Evolutionary conservation across 2,329 filamentous ascomycete genomes (phyloP), one percentile per base, ranked within the genome.

Genomic region (Cercospora janseana): DNA sequence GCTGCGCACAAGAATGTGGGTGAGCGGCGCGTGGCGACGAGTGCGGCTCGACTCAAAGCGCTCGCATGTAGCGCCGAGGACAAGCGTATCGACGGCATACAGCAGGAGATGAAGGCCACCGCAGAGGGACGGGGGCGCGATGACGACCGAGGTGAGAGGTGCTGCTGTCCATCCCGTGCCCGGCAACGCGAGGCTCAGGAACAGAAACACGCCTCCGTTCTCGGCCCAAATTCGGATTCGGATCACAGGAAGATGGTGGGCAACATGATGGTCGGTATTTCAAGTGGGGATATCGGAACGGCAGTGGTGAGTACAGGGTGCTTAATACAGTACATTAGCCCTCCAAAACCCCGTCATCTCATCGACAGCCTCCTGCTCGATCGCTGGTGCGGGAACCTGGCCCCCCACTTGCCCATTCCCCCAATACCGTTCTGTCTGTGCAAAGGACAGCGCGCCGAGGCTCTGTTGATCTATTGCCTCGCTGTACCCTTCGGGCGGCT

Each of bases 251-350:
- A 34, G 16, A 13, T 10, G 7, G 31, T 6, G 34, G 34, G 7
- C 34, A 43, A 15, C 40, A 8, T n/a, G n/a, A n/a, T n/a, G n/a
- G 26, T 44, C n/a, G 16, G n/a, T 16, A 27, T 6, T 15, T 13
- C 26, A 5, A 35, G n/a, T 41, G 44, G 40, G 13, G 27, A 52
- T 46, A 40, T 52, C 41, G 6, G n/a, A 26, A 28, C 23, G 24
- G 10, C 24, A 18, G 28, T 21, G 24, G 10, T 23, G 8, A 34
- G 15, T 38, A 13, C n/a, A n/a, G n/a, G n/a, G n/a, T n/a, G n/a
- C n/a, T 72, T 65, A 76, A 59, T 75, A 75, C 51, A 76, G 52
- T 47, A 57, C 70, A 55, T 75, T 67, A 9, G 72, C 72, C 57
- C 67, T 69, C 73, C 73, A 75, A 60, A 75, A 75, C 4, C 68